Conservation (phyloP, 352 stramenopile species). For the Salisapilia sapeloensis region DNA sequence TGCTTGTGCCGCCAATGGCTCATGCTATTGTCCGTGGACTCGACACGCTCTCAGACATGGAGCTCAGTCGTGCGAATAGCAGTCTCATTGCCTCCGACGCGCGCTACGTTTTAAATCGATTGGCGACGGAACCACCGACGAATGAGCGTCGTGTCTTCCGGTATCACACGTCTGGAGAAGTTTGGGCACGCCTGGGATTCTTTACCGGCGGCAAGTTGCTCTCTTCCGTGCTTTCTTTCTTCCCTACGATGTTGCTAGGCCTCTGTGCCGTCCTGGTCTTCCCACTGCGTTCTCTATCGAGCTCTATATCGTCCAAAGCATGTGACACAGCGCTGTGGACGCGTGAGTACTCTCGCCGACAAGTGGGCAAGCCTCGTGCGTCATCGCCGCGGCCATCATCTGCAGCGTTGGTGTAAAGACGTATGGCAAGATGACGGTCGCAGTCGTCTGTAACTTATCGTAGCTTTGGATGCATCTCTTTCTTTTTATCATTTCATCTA, state of each 20-base stretch:
- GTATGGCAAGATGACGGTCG: too few species aligned
- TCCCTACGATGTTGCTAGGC: slow-evolving; percentile 31
- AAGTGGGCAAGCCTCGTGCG: slow-evolving; percentile 37
- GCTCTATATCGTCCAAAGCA: slow-evolving; percentile 14
- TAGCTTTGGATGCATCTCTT: too few species aligned
- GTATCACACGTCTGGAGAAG: slow-evolving; percentile 31
- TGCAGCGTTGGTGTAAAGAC: too few species aligned
- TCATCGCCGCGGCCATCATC: too few species aligned
- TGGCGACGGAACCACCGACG: slow-evolving; percentile 12
- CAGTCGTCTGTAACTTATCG: too few species aligned
- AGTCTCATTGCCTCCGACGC: slow-evolving; percentile 24
- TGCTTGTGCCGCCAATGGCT: slow-evolving; percentile 35
- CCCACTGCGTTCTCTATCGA: slow-evolving; percentile 30
- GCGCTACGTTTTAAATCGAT: slow-evolving; percentile 34
- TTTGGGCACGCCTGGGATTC: slow-evolving; percentile 58
- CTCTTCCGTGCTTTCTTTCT: slow-evolving; percentile 32
- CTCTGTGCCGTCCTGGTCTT: slow-evolving; percentile 33
- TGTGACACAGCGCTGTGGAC: slow-evolving; percentile 37
- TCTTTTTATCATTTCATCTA: too few species aligned
- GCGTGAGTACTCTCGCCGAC: slow-evolving; percentile 44
- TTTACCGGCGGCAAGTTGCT: slow-evolving; percentile 44
- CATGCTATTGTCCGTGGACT: slow-evolving; percentile 28
- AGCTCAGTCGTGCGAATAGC: slow-evolving; percentile 60
- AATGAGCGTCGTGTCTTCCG: slow-evolving; percentile 16
- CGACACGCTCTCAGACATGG: slow-evolving; percentile 56